Conservation (phyloP, 2,329 filamentous ascomycete genomes). For the Chaetomiaceae sp. region DNA sequence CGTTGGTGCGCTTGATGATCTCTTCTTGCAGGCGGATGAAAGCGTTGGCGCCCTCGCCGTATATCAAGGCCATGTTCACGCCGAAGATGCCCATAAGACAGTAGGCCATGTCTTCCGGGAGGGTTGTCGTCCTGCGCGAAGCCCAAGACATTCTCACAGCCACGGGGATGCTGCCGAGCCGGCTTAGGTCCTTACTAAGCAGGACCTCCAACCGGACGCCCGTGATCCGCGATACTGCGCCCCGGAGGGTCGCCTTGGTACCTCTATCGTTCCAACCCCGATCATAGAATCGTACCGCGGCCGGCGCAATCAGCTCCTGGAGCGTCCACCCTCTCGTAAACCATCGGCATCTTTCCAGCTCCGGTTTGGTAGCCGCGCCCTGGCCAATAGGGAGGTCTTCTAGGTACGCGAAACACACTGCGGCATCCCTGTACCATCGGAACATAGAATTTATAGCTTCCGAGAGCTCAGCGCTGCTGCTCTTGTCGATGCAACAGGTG, state of each 20-base stretch:
- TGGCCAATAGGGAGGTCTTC: slow-evolving; percentile 26
- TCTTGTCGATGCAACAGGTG: slow-evolving; percentile 36
- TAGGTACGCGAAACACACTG: slow-evolving; percentile 33
- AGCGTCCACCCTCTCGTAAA: slow-evolving; percentile 23
- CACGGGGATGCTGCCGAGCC: background rate
- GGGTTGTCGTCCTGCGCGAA: background rate
- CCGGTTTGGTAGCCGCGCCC: slow-evolving; percentile 2
- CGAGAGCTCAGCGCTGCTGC: slow-evolving; percentile 31
- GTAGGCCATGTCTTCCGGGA: slow-evolving; percentile 6
- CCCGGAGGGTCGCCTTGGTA: background rate
- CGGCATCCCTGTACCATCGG: slow-evolving; percentile 26
- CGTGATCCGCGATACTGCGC: background rate
- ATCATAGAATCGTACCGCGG: slow-evolving; percentile 7
- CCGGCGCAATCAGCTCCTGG: slow-evolving; percentile 20
- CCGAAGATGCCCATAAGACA: slow-evolving; percentile 6
- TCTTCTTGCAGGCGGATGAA: background rate
- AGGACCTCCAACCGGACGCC: background rate
- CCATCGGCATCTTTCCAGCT: slow-evolving; percentile 8
- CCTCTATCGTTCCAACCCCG: slow-evolving; percentile 17
- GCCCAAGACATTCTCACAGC: slow-evolving; percentile 8
- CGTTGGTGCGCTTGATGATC: background rate
- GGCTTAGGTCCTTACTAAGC: too few relatives aligned
- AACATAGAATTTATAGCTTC: slow-evolving; percentile 37
- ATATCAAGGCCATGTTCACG: slow-evolving; percentile 5
- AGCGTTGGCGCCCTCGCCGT: slow-evolving; percentile 4